Percentiles rank a stretch among this genome's conserved stretches.
These are phyloP conservation scores for Chaetothyriales sp. DNA, from an alignment of 2,329 filamentous ascomycete species.

Conservation along the genomic window DNA sequence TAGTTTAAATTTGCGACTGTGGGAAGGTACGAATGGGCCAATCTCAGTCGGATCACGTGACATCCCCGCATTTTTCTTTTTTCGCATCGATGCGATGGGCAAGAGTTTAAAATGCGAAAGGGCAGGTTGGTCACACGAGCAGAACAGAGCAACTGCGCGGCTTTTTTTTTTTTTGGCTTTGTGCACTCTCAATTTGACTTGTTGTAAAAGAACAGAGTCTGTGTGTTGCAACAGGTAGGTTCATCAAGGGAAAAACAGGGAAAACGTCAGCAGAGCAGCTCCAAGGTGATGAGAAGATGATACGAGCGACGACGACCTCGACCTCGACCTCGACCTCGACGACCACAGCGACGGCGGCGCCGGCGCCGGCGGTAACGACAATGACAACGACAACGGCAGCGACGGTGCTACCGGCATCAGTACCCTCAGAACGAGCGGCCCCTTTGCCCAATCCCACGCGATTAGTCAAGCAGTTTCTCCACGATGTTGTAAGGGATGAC, in stretches of 20 bases:
- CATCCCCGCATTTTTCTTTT: neutral
- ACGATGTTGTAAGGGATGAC: slow-evolving; percentile 12
- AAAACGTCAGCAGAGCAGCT: too few species aligned
- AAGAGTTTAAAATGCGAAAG: too few species aligned
- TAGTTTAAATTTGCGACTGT: too few species aligned
- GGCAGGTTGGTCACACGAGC: too few species aligned
- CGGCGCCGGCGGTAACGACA: neutral
- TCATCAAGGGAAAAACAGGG: too few species aligned
- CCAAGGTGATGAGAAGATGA: too few species aligned
- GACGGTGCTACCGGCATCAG: slow-evolving; percentile 1
- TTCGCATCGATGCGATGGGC: neutral
- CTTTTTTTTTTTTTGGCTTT: too few species aligned
- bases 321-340: neutral
- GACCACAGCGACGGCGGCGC: neutral
- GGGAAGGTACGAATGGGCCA: too few species aligned
- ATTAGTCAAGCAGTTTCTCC: slow-evolving; percentile 5
- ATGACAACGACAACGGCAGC: neutral
- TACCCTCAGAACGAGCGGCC: slow-evolving; percentile 1
- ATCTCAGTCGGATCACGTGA: neutral
- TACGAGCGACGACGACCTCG: neutral
- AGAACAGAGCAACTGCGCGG: too few species aligned
- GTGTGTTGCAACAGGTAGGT: too few species aligned
- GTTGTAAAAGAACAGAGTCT: too few species aligned
- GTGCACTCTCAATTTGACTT: too few species aligned
- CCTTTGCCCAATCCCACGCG: slow-evolving; percentile 3